Evolutionary conservation across 768 basidiomycete species (phyloP), one percentile per base, ranked within the genome.

Genomic region (Lactarius trivialis): DNA sequence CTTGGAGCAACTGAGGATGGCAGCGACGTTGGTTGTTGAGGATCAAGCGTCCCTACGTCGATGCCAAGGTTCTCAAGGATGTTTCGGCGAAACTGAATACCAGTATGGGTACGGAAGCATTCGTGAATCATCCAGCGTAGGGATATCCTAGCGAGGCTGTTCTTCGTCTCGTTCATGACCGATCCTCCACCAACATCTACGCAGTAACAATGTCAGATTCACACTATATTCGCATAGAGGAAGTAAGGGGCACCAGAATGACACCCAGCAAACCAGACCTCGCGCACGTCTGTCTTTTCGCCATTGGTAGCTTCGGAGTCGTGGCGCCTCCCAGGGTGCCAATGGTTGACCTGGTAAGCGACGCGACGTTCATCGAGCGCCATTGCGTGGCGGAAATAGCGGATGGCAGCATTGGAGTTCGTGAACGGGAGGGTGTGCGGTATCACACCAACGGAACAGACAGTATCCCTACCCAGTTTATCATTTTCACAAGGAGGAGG

Each of bases 221-320:
- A 53, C n/a, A 30, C 11, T 21, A 11, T 12, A 11, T 11, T 21
- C n/a, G 26, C 2, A 24, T 17, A 24, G 51, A 53, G 39, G 6
- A 24, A 19, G 26, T 1, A 32, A 34, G 30, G 73, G 79, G 32
- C 65, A 88, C 89, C 88, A 41, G 81, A 82, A 65, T 91, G 89
- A 67, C 80, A 82, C 0, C 89, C 89, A 3, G 88, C 72, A 67
- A 91, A 92, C 89, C 90, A 91, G 1, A 92, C 89, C 66, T 92
- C 89, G 53, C 82, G 77, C 4, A 89, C 82, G 62, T 90, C 74
- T 1, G 89, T 90, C 55, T 21, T 70, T 49, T 19, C 39, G 53
- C 15, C 39, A 39, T 32, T 72, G 71, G 4, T 6, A 45, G 3
- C n/a, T 0, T 72, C 61, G 2, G 68, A 52, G 41, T 85, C 80